A percentile compares a stretch with the other conserved stretches of the same genome.
phyloP scores from a whole-genome alignment of 345 rosid genomes.

The Sonneratia alba region DNA sequence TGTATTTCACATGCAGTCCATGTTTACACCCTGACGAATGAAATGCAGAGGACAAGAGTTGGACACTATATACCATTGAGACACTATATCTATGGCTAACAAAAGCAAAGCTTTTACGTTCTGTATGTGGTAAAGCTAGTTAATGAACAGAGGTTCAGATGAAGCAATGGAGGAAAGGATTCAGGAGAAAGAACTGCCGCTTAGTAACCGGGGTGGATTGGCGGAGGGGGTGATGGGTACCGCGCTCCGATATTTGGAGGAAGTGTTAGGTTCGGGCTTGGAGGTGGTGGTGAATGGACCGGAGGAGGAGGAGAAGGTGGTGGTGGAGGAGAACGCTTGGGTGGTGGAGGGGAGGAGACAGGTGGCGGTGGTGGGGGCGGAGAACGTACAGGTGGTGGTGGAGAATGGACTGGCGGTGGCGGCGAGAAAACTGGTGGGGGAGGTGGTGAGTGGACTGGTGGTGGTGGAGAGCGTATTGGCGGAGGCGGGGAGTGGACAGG shows the following conservation, averaged over 20 bases:
- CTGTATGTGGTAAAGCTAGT: neutral
- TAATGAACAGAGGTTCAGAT: neutral
- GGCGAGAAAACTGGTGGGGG: conserved; percentile 10
- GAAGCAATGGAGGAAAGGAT: neutral
- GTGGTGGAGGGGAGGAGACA: conserved; percentile 7
- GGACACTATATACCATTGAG: neutral
- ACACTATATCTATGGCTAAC: neutral
- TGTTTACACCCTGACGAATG: neutral
- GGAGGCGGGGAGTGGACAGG: conserved; percentile 7
- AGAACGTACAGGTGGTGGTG: neutral
- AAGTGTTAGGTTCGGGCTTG: conserved; percentile 10
- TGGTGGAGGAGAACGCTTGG: conserved; percentile 7
- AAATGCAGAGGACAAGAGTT: neutral
- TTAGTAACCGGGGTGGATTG: conserved; percentile 50
- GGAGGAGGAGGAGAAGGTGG: conserved; percentile 14
- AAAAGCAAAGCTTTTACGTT: neutral
- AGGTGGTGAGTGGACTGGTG: conserved; percentile 12
- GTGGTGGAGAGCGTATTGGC: conserved; percentile 10
- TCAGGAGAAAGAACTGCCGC: neutral
- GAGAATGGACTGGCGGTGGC: conserved; percentile 3
- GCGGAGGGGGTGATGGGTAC: conserved; percentile 61
- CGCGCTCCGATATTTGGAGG: conserved; percentile 45
- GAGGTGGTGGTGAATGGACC: neutral
- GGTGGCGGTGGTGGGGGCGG: conserved; percentile 6
- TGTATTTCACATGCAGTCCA: neutral